Conservation (phyloP, 2,329 filamentous ascomycete species). For the Dendryphion nanum region DNA sequence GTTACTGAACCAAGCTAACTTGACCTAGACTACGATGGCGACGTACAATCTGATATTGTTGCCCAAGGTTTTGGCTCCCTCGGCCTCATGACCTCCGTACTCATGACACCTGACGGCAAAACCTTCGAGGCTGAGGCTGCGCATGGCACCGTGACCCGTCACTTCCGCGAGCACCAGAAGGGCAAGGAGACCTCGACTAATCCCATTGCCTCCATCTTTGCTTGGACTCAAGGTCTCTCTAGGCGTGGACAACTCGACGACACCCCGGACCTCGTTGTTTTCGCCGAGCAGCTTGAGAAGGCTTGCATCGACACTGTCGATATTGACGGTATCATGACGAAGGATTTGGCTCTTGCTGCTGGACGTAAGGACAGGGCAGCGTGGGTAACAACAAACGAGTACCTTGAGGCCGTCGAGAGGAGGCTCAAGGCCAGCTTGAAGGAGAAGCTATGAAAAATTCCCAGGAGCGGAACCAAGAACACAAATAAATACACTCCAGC, state of each 20-base stretch:
- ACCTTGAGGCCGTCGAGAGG: constrained; percentile 88
- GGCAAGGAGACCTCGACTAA: constrained; percentile 96
- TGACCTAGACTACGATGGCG: constrained; percentile 86
- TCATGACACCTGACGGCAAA: constrained; percentile 94
- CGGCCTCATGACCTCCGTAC: constrained; percentile 96
- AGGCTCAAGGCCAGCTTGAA: constrained; percentile 78
- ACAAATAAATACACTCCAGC: no score
- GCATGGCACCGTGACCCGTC: constrained; percentile 95
- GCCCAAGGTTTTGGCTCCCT: constrained; percentile 98
- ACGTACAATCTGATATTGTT: constrained; percentile 97
- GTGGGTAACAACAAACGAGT: constrained; percentile 88
- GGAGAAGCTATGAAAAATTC: constrained; percentile 63
- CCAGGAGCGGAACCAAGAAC: no score
- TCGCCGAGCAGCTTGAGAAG: constrained; percentile 87
- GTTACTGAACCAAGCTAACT: constrained; percentile 17
- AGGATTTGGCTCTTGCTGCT: constrained; percentile 93
- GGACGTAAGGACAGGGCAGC: constrained; percentile 80
- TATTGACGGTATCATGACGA: constrained; percentile 95
- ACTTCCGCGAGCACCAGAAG: constrained; percentile 99
- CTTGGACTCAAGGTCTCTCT: constrained; percentile 91
- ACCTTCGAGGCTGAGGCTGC: constrained; percentile 97
- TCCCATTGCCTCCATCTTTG: constrained; percentile 98
- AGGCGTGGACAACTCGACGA: constrained; percentile 91
- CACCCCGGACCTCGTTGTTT: constrained; percentile 88
- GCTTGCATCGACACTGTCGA: constrained; percentile 95